Conservation (phyloP, 306 rosid species). For the Vigna angularis region DNA sequence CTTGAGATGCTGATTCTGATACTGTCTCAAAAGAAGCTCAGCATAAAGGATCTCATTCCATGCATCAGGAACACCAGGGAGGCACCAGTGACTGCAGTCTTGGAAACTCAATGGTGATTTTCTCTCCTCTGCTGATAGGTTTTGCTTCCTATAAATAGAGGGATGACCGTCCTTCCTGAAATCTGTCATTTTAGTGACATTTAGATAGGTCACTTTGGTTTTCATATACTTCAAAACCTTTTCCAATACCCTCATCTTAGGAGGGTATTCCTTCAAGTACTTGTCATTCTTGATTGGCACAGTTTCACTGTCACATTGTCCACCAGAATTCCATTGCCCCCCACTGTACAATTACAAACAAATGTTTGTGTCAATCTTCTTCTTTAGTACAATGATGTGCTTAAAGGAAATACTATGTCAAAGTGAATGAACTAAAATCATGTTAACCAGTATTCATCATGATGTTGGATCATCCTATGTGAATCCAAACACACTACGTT, state of each 20-base stretch:
- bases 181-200: slow-evolving; percentile 86
- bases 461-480: no score
- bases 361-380: slow-evolving; percentile 2
- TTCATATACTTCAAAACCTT: slow-evolving; percentile 80
- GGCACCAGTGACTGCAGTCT: slow-evolving; percentile 99
- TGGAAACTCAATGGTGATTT: slow-evolving; percentile 66
- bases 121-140: slow-evolving; percentile 58
- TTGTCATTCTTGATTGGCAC: slow-evolving; percentile 73
- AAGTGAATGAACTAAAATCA: background rate
- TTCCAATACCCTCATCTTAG: slow-evolving; percentile 80
- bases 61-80: slow-evolving; percentile 91
- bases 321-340: slow-evolving; percentile 97
- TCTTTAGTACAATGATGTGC: background rate
- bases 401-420: background rate
- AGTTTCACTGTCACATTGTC: slow-evolving; percentile 80
- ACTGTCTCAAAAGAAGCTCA: slow-evolving; percentile 62
- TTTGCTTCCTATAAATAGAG: slow-evolving; percentile 76
- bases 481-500: background rate
- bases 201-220: slow-evolving; percentile 73
- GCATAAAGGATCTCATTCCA: slow-evolving; percentile 90
- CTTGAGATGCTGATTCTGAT: slow-evolving; percentile 51
- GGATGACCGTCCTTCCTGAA: slow-evolving; percentile 96
- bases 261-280: slow-evolving; percentile 66
- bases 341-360: slow-evolving; percentile 63
- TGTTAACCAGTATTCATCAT: no score